Base-by-base conservation (phyloP, 2,329 filamentous ascomycete genomes). In the Colletotrichum horii region DNA sequence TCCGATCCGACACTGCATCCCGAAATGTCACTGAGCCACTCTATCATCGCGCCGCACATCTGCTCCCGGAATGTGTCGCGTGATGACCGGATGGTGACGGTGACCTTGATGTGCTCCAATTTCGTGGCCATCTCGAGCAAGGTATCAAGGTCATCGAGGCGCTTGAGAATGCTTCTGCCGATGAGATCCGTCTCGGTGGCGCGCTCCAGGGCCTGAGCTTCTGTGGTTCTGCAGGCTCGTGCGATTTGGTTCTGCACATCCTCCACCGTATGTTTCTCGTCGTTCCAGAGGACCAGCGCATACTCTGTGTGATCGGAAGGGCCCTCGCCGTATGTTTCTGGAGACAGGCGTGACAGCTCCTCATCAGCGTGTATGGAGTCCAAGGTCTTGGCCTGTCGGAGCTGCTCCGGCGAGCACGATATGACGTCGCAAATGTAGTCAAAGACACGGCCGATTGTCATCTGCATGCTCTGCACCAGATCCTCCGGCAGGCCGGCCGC, bases 361-460 rank as follows among this genome's bases (percentile, higher is more conserved):
- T 98, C 97, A 83, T 99, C 97, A 77, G 93, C 89, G 71, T 92
- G 86, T 71, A 99, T 97, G 1, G 93, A 94, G 70, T 95, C 93
- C 77, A 93, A 91, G 1, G 95, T 94, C 87, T 98, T 99, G 11
- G 93, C 89, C 76, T 98, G 89, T 55, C 97, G 93, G 65, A 99
- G 89, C 85, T 99, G 96, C 85, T 99, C 97, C 1, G 97, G 97
- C 2, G 96, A 97, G 85, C 97, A 99, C 4, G 97, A 98, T 78
- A 98, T 96, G 76, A 99, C 96, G 86, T 99, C 97, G 86, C 96
- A 98, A 77, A 99, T 93, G 83, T 98, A 99, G 86, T 99, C 97
- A 77, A 98, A 91, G 14, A 93, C 93, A 75, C 95, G 91, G 3
- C 94, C 92, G 77, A 99, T 93, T 1, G 97, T 98, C 89, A 95